A percentile compares a stretch with the other conserved stretches of the same genome.
phyloP scores from a whole-genome alignment of 805 yeast species.

The Candida peoriensis region DNA sequence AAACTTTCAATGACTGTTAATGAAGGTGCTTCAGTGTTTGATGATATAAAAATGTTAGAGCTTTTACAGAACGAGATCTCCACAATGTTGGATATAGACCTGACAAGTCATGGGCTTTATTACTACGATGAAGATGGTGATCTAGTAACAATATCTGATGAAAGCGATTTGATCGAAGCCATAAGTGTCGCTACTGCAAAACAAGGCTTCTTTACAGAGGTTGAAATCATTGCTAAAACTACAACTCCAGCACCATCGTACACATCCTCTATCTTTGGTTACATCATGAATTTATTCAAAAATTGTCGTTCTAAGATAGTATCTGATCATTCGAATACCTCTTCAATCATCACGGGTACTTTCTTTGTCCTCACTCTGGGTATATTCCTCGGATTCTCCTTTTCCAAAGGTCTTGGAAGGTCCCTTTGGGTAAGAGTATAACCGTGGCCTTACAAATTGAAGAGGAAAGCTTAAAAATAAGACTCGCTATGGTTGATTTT shows the following conservation, averaged over 20 bases:
- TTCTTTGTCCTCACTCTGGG: slow-evolving; percentile 20
- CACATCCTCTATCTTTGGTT: background rate
- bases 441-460: background rate
- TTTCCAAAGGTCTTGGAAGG: slow-evolving; percentile 6
- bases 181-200: slow-evolving; percentile 15
- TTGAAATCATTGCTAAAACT: slow-evolving; percentile 13
- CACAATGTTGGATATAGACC: slow-evolving; percentile 17
- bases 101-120: slow-evolving; percentile 26
- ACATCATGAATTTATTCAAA: slow-evolving; percentile 2
- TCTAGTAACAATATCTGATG: slow-evolving; percentile 27
- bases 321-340: background rate
- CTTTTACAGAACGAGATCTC: slow-evolving; percentile 21
- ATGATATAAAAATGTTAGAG: slow-evolving; percentile 19
- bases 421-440: background rate
- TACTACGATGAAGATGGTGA: slow-evolving; percentile 37
- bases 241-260: background rate
- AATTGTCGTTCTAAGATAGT: slow-evolving; percentile 1
- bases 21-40: slow-evolving; percentile 15
- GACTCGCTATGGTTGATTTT: too few species aligned
- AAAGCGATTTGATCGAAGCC: slow-evolving; percentile 29
- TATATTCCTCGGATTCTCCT: slow-evolving; percentile 17
- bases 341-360: slow-evolving; percentile 10
- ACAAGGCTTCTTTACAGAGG: slow-evolving; percentile 2
- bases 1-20: slow-evolving; percentile 22
- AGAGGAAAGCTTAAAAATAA: too few species aligned